Evolutionary conservation across 441 rosid genomes (phyloP).

Genomic region (Biscutella auriculata): DNA sequence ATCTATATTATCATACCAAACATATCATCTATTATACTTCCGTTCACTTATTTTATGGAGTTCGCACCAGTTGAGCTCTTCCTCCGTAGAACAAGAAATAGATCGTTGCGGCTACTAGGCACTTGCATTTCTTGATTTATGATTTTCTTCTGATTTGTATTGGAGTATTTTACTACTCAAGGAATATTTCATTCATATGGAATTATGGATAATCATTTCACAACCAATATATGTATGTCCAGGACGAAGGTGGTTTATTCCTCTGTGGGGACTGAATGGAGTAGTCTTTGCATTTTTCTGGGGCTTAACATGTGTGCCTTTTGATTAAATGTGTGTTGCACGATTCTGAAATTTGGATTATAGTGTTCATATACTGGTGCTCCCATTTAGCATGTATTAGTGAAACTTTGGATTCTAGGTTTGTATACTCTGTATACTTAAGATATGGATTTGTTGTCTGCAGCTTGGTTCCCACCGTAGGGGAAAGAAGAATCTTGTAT

Average conservation of each 20-base stretch:
- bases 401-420: background rate
- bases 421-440: background rate
- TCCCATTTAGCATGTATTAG: background rate
- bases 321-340: background rate
- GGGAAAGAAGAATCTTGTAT: slow-evolving; percentile 86
- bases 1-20: slow-evolving; percentile 9
- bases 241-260: background rate
- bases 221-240: background rate
- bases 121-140: background rate
- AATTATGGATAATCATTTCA: background rate
- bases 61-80: background rate
- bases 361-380: background rate
- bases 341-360: too few species aligned
- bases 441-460: slow-evolving; percentile 17
- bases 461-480: slow-evolving; percentile 68
- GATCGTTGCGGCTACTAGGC: background rate
- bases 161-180: too few species aligned
- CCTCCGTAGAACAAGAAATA: background rate
- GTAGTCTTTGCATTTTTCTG: background rate
- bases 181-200: background rate
- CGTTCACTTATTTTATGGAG: background rate
- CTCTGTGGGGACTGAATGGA: background rate
- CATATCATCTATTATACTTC: background rate
- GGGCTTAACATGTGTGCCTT: background rate
- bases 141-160: too few species aligned